Percentiles rank a stretch among this genome's conserved stretches.
phyloP scores from a whole-genome alignment of 495 filamentous ascomycete genomes.

The Penicillium subrubescens region DNA sequence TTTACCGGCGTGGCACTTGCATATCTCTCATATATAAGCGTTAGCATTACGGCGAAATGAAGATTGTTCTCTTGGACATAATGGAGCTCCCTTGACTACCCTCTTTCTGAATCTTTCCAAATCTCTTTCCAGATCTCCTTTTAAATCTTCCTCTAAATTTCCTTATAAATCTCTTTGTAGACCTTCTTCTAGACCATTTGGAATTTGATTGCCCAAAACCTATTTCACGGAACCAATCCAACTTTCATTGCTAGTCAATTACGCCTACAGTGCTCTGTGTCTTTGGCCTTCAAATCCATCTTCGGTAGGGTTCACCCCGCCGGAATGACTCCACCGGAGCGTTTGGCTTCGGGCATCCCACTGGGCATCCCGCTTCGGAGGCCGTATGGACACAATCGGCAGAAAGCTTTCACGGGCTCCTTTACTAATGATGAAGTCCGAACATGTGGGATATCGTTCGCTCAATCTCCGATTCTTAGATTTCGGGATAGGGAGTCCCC shows the following conservation, averaged over 20 bases:
- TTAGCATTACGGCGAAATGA: slow-evolving; percentile 20
- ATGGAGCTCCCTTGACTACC: background rate
- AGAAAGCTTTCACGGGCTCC: background rate
- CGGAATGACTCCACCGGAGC: slow-evolving; percentile 27
- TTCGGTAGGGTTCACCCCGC: slow-evolving; percentile 8
- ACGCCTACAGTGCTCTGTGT: background rate
- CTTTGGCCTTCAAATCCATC: background rate
- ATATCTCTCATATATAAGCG: slow-evolving; percentile 18
- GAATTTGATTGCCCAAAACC: no score
- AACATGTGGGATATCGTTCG: background rate
- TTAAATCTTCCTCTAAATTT: no score
- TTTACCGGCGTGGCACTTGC: slow-evolving; percentile 10
- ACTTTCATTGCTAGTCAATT: background rate
- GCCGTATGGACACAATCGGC: background rate
- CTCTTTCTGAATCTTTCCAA: no score
- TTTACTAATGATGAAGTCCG: background rate
- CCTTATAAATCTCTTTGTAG: no score
- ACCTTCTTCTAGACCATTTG: no score
- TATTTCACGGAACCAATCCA: no score
- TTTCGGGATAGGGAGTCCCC: background rate
- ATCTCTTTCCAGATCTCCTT: no score
- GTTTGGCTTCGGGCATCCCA: slow-evolving; percentile 17
- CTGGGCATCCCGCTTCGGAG: slow-evolving; percentile 11
- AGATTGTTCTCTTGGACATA: background rate
- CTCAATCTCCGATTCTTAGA: slow-evolving; percentile 15